Evolutionary conservation across 208 protist species (phyloP).

Genomic region (Leishmania gerbilli): DNA sequence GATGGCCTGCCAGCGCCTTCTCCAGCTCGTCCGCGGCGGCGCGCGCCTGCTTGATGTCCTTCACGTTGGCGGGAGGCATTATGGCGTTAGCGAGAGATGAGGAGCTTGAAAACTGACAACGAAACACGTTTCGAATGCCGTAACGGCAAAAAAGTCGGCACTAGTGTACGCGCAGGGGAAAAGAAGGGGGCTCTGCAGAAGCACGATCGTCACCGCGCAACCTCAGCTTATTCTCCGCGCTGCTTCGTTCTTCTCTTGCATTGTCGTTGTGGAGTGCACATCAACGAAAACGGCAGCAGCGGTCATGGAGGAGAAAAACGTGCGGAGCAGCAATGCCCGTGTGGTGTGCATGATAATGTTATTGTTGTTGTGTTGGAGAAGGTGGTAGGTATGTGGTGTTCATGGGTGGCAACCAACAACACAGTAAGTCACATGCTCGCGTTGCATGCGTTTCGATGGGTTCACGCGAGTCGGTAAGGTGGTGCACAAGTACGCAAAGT

Average conservation of each 20-base stretch:
- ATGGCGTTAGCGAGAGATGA: background rate
- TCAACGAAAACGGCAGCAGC: background rate
- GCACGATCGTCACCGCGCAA: background rate
- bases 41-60: slow-evolving; percentile 19
- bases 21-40: slow-evolving; percentile 19
- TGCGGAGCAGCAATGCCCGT: background rate
- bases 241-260: background rate
- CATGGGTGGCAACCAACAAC: background rate
- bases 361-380: background rate
- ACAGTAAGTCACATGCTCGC: background rate
- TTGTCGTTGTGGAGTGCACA: background rate
- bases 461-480: background rate
- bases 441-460: background rate
- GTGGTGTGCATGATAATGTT: background rate
- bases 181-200: background rate
- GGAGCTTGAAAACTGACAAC: background rate
- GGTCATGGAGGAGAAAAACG: background rate
- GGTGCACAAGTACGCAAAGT: background rate
- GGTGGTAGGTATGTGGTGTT: background rate
- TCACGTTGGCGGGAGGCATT: slow-evolving; percentile 13
- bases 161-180: background rate
- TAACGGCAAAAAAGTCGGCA: background rate
- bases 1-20: slow-evolving; percentile 21
- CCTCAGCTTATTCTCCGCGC: too few species aligned
- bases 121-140: background rate